Evolutionary conservation across 192 early-diverging fungal genomes (phyloP).

Genomic region (Glomus cerebriforme): DNA sequence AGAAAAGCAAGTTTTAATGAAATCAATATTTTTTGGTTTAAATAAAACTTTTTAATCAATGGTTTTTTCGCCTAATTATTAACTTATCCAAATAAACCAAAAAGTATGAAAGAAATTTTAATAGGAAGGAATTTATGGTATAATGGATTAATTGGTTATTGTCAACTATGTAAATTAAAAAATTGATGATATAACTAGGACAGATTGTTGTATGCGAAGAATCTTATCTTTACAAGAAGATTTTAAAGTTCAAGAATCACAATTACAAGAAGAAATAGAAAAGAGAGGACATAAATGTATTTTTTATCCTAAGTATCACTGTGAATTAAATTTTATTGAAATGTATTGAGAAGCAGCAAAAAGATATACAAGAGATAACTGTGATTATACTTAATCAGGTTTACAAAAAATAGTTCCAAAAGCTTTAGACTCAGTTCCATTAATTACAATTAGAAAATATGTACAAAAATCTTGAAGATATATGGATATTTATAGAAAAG

Average conservation of each 20-base stretch:
- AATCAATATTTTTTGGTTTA: not conserved
- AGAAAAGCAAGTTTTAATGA: slow-evolving; percentile 28
- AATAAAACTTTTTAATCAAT: not conserved
- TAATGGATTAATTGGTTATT: not conserved
- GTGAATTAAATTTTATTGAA: too few species aligned
- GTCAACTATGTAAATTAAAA: not conserved
- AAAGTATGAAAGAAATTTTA: not conserved
- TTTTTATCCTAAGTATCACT: too few species aligned
- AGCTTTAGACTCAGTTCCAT: too few species aligned
- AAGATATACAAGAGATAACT: too few species aligned
- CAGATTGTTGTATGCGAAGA: not conserved
- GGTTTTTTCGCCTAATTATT: not conserved
- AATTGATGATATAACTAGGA: not conserved
- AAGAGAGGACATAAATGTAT: too few species aligned
- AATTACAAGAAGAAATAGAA: too few species aligned
- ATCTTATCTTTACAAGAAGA: slow-evolving; percentile 34
- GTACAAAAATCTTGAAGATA: not conserved
- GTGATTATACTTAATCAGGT: too few species aligned
- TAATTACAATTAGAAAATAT: too few species aligned
- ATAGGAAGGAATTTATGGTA: not conserved
- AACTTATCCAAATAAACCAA: not conserved
- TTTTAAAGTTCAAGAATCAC: slow-evolving; percentile 25
- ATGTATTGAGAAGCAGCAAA: too few species aligned
- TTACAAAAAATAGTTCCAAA: too few species aligned
- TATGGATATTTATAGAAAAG: slow-evolving; percentile 1